phyloP scores from a whole-genome alignment of 2,329 filamentous ascomycete genomes.

The Colletotrichum eremochloae region DNA sequence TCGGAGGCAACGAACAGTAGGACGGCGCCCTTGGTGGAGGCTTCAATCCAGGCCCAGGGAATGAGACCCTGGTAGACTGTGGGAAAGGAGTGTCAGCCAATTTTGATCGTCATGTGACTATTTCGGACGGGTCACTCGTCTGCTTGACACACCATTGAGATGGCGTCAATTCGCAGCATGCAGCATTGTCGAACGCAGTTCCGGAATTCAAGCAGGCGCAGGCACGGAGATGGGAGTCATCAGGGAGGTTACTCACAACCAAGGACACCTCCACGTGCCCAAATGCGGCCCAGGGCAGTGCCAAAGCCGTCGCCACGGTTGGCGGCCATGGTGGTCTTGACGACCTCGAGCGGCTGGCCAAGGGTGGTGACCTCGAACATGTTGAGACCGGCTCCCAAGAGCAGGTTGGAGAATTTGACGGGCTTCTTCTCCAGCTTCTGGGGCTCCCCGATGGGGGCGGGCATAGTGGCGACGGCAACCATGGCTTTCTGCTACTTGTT shows the following conservation, averaged over 20 bases:
- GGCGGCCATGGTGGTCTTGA: slow-evolving; percentile 99
- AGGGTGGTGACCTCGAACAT: slow-evolving; percentile 86
- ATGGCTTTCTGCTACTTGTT: slow-evolving; percentile 63
- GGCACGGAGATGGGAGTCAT: background rate
- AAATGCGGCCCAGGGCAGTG: slow-evolving; percentile 86
- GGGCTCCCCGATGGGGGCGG: slow-evolving; percentile 61
- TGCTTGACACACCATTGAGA: background rate
- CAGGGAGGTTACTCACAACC: slow-evolving; percentile 79
- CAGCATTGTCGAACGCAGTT: background rate
- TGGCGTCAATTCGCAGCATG: background rate
- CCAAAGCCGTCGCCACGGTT: slow-evolving; percentile 91
- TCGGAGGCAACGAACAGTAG: slow-evolving; percentile 99
- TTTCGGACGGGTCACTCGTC: background rate
- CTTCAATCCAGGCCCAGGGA: slow-evolving; percentile 99
- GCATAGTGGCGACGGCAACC: slow-evolving; percentile 70
- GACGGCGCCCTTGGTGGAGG: slow-evolving; percentile 98
- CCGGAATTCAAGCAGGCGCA: background rate
- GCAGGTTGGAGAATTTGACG: slow-evolving; percentile 99
- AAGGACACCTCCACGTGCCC: slow-evolving; percentile 91
- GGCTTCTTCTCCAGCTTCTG: slow-evolving; percentile 94
- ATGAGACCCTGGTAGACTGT: slow-evolving; percentile 99
- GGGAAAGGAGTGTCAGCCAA: slow-evolving; percentile 46
- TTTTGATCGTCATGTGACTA: background rate
- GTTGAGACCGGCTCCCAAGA: slow-evolving; percentile 94
- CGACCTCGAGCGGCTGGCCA: slow-evolving; percentile 91